Evolutionary conservation across 495 filamentous ascomycete species (phyloP).

Genomic region (Hypoxylon intermedium): DNA sequence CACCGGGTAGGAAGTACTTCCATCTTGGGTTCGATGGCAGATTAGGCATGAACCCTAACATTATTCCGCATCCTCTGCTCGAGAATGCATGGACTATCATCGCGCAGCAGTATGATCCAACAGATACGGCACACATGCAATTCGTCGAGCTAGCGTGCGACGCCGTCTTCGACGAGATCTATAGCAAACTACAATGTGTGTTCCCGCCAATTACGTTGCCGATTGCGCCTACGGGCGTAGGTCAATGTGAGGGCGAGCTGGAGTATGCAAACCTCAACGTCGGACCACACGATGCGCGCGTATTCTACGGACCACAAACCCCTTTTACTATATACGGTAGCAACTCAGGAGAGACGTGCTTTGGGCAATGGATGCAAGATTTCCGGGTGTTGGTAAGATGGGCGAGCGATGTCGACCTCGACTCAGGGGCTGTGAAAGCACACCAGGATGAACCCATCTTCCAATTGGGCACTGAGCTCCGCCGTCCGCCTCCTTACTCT

Average conservation of each 20-base stretch:
- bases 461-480: conserved; percentile 52
- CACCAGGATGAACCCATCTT: conserved; percentile 32
- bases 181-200: conserved; percentile 49
- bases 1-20: conserved; percentile 50
- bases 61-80: conserved; percentile 57
- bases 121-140: conserved; percentile 15
- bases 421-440: conserved; percentile 6
- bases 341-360: conserved; percentile 58
- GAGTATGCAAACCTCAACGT: conserved; percentile 45
- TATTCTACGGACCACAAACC: conserved; percentile 57
- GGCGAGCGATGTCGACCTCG: conserved; percentile 29
- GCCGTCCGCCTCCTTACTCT: conserved; percentile 48
- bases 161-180: conserved; percentile 47
- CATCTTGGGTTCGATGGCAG: conserved; percentile 49
- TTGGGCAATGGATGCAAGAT: conserved; percentile 60
- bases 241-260: conserved; percentile 52
- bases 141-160: conserved; percentile 56
- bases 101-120: conserved; percentile 46
- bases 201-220: conserved; percentile 48
- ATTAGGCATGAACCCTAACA: conserved; percentile 58
- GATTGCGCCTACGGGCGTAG: conserved; percentile 49
- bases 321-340: conserved; percentile 58
- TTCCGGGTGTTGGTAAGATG: conserved; percentile 56
- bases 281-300: conserved; percentile 60
- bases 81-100: conserved; percentile 56